These are phyloP conservation scores for Combretum micranthum DNA, from an alignment of 345 rosid genomes.

Conservation along the genomic window DNA sequence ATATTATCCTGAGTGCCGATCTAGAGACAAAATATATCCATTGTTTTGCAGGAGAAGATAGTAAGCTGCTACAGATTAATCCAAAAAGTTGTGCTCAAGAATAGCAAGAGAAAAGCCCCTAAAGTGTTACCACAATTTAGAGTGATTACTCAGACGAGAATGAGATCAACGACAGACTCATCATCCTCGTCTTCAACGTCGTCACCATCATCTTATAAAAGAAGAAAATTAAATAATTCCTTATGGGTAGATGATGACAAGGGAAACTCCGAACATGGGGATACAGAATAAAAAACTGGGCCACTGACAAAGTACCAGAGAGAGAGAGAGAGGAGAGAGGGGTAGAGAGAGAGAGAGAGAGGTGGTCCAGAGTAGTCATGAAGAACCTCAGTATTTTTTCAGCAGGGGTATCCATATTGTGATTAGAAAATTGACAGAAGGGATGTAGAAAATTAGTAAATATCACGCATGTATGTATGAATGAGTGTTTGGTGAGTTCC, in stretches of 20 bases:
- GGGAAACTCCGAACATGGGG: conserved; percentile 31
- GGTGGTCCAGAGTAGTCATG: conserved; percentile 17
- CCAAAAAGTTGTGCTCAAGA: conserved; percentile 52
- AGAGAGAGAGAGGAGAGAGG: conserved; percentile 10
- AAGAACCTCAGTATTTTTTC: conserved; percentile 39
- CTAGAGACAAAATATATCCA: too few relatives aligned
- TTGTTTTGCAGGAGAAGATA: conserved; percentile 62
- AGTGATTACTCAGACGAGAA: conserved; percentile 52
- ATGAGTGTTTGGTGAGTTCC: conserved; percentile 24
- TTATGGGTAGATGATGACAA: conserved; percentile 66
- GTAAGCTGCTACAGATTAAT: conserved; percentile 68
- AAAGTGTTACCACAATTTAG: conserved; percentile 55
- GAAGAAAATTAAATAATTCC: conserved; percentile 61
- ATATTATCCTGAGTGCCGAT: too few relatives aligned
- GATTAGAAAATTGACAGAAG: conserved; percentile 25
- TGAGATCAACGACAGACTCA: conserved; percentile 43
- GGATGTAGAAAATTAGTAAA: conserved; percentile 28
- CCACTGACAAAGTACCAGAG: not conserved
- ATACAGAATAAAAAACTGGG: not conserved
- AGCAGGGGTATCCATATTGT: conserved; percentile 26
- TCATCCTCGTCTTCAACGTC: conserved; percentile 40
- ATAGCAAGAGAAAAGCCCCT: conserved; percentile 36
- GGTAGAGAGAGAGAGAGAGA: conserved; percentile 4
- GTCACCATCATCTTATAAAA: conserved; percentile 38
- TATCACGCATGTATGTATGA: conserved; percentile 15